Base-by-base conservation (phyloP, 2,329 filamentous ascomycete genomes). In the Sphaerulina populicola region DNA sequence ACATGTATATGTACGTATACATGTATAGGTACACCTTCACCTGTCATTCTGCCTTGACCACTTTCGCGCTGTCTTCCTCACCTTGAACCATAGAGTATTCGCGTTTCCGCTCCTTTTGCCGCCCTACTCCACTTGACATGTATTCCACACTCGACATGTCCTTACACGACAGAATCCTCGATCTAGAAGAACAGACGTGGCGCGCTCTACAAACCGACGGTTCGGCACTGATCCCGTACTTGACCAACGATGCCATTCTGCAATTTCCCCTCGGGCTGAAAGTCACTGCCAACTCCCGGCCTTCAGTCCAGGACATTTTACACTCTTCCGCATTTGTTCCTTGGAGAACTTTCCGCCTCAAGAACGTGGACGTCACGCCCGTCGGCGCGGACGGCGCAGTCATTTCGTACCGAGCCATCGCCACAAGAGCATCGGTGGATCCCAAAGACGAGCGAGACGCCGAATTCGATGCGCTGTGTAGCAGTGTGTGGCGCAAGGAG, bases 121-220 rank as follows among this genome's bases (percentile, higher is more conserved):
- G 3, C 18, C 3, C 3, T n/a, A n/a, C n/a, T 18, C 18, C 18
- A 18, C 18, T 3, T 18, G 2, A 18, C 18, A 18, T 18, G 18
- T 18, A 18, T 18, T 18, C 18, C 2, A 18, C 18, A 18, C 18
- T 18, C 47, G 29, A n/a, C 14, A 57, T 57, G 56, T 42, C 53
- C 1, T 52, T 47, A 33, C 54, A 58, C 52, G 52, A 58, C 31
- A 43, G 49, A 31, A 63, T 63, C 18, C 54, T 60, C 37, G 56
- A 56, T 36, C 55, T 64, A 4, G 62, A 64, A 54, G 60, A 63
- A 41, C 56, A 53, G 30, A 64, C 62, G n/a, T 64, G 62, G 62
- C 55, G 55, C 45, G 62, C 61, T 2, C 55, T 64, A 5, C 55
- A 61, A 50, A 49, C 53, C 4, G 49, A 49, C 2, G 62, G 62